A percentile compares a stretch with the other conserved stretches of the same genome.
These are phyloP conservation scores for Trichoderma gamsii DNA, from an alignment of 495 filamentous ascomycete genomes.

Conservation along the genomic window DNA sequence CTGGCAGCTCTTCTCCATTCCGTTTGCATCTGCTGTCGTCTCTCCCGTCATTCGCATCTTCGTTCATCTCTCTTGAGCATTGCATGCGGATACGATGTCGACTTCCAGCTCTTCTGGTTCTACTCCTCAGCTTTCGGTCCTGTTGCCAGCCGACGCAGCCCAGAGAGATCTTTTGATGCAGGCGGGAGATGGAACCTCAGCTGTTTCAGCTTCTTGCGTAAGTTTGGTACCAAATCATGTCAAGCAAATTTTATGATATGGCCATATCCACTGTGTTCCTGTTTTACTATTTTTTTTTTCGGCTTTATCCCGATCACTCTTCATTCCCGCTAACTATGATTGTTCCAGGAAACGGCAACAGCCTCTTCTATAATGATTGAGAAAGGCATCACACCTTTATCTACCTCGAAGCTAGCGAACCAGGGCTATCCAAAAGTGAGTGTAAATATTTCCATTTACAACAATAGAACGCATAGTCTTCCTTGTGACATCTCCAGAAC, in stretches of 20 bases:
- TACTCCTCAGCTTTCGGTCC: constrained; percentile 1
- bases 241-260: not conserved
- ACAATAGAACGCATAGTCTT: constrained; percentile 40
- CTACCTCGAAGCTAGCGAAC: constrained; percentile 44
- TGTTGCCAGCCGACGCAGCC: not conserved
- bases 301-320: not conserved
- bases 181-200: not conserved
- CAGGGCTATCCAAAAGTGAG: constrained; percentile 42
- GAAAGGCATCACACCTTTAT: constrained; percentile 38
- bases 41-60: not conserved
- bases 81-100: constrained; percentile 11
- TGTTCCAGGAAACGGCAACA: not conserved
- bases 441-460: constrained; percentile 28
- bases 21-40: not conserved
- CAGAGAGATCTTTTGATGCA: not conserved
- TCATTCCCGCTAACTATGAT: not conserved
- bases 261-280: too few species aligned
- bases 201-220: not conserved
- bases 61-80: not conserved
- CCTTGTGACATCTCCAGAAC: constrained; percentile 34
- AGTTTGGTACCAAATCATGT: constrained; percentile 19
- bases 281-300: too few species aligned
- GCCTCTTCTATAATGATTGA: constrained; percentile 21
- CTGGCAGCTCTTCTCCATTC: not conserved
- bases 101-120: constrained; percentile 11